A percentile compares a stretch with the other conserved stretches of the same genome.
These are phyloP conservation scores for Cladosporium oxysporum DNA, from an alignment of 2,329 filamentous ascomycete genomes.

Conservation along the genomic window DNA sequence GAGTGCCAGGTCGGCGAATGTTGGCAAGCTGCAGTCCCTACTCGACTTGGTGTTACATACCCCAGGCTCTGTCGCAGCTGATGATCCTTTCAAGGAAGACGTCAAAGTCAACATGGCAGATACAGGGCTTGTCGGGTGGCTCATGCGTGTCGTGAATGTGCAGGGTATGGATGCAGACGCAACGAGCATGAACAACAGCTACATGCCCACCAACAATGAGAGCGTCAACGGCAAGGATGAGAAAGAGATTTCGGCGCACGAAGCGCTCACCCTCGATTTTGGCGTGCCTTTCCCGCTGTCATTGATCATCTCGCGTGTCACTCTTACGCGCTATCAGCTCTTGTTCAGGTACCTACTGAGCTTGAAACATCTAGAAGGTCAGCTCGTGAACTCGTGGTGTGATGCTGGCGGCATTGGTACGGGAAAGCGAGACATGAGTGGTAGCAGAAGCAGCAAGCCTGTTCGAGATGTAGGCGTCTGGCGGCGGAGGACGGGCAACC, in stretches of 20 bases:
- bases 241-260: constrained; percentile 86
- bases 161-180: constrained; percentile 79
- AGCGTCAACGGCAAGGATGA: constrained; percentile 67
- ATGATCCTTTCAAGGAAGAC: constrained; percentile 97
- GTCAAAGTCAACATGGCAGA: constrained; percentile 98
- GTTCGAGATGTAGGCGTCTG: constrained; percentile 11
- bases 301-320: constrained; percentile 92
- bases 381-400: constrained; percentile 85
- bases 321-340: constrained; percentile 93
- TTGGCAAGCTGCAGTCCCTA: constrained; percentile 88
- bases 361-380: constrained; percentile 82
- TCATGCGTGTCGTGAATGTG: constrained; percentile 96
- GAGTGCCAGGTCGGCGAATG: constrained; percentile 88
- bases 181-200: constrained; percentile 56
- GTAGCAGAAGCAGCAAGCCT: constrained; percentile 7
- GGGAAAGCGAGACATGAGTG: constrained; percentile 4
- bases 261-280: constrained; percentile 92
- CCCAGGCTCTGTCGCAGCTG: constrained; percentile 86
- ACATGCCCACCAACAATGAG: constrained; percentile 64
- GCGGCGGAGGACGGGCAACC: constrained; percentile 43
- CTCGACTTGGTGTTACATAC: constrained; percentile 97
- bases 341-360: constrained; percentile 93
- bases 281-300: constrained; percentile 92
- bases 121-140: constrained; percentile 84
- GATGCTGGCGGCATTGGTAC: constrained; percentile 45